A percentile compares a stretch with the other conserved stretches of the same genome.
These are phyloP conservation scores for Barnettozyma sucrosica DNA, from an alignment of 805 yeast species.

Conservation along the genomic window DNA sequence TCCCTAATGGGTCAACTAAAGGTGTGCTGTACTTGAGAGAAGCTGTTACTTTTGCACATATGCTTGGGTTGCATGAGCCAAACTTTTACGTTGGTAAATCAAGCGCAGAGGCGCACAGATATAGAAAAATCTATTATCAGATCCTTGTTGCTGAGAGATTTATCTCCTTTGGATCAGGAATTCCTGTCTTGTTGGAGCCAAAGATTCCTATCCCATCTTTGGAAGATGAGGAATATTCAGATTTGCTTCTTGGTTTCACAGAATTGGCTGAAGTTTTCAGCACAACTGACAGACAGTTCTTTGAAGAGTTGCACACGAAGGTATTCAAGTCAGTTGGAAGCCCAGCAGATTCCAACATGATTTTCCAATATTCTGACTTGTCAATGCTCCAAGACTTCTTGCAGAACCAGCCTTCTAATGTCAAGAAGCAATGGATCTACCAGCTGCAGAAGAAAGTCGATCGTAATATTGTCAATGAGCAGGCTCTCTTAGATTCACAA, in stretches of 20 bases:
- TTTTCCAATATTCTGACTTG: constrained; percentile 7
- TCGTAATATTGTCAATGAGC: constrained; percentile 8
- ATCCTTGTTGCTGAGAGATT: constrained; percentile 22
- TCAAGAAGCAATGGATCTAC: constrained; percentile 19
- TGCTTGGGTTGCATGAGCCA: constrained; percentile 20
- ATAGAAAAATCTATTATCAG: constrained; percentile 21
- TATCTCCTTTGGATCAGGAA: constrained; percentile 16
- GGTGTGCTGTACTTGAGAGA: constrained; percentile 22
- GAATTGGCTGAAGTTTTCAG: constrained; percentile 22
- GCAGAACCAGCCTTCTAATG: constrained; percentile 13
- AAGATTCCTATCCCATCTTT: constrained; percentile 20
- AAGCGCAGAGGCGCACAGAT: constrained; percentile 18
- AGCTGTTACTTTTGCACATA: constrained; percentile 20
- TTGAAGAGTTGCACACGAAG: constrained; percentile 19
- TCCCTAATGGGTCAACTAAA: constrained; percentile 12
- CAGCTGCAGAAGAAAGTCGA: constrained; percentile 20
- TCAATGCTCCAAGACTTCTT: constrained; percentile 16
- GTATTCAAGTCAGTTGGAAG: constrained; percentile 6
- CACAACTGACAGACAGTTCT: constrained; percentile 20
- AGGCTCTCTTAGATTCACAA: constrained; percentile 18
- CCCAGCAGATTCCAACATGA: neutral
- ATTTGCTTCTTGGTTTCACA: constrained; percentile 20
- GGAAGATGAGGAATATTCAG: constrained; percentile 24
- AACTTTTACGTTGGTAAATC: constrained; percentile 8
- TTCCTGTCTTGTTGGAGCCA: constrained; percentile 22